phyloP scores from a whole-genome alignment of 169 alveolate species.

The Plasmodium vivax region DNA sequence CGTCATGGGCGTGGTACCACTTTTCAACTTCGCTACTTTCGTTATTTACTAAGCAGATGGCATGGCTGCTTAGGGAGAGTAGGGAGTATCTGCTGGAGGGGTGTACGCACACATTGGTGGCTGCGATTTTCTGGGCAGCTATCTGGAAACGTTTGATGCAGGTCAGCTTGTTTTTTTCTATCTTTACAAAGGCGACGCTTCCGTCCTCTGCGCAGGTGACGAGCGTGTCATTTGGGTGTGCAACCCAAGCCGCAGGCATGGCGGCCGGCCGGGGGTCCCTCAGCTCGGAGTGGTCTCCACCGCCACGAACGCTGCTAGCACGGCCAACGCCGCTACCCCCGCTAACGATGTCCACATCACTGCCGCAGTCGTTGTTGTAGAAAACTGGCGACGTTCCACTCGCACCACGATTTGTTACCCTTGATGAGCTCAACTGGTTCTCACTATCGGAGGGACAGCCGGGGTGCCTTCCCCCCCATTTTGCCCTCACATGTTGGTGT shows the following conservation, averaged over 20 bases:
- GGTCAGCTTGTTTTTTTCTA: not conserved
- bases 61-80: not conserved
- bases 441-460: not conserved
- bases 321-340: too few relatives aligned
- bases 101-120: conserved; percentile 9
- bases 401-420: not conserved
- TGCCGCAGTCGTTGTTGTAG: not conserved
- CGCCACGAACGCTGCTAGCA: not conserved
- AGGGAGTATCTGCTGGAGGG: not conserved
- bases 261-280: not conserved
- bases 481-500: not conserved
- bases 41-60: not conserved
- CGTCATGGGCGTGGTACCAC: conserved; percentile 6
- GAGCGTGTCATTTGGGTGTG: not conserved
- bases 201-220: conserved; percentile 2
- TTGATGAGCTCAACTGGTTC: not conserved
- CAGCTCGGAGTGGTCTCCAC: not conserved
- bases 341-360: not conserved
- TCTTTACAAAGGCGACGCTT: not conserved
- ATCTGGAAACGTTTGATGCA: conserved; percentile 16
- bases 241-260: not conserved
- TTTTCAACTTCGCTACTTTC: not conserved
- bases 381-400: not conserved
- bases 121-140: conserved; percentile 14
- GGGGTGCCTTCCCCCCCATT: not conserved